Percentiles rank a stretch among this genome's conserved stretches.
These are phyloP conservation scores for Arthrobotrys conoides DNA, from an alignment of 2,329 filamentous ascomycete species.

Conservation along the genomic window DNA sequence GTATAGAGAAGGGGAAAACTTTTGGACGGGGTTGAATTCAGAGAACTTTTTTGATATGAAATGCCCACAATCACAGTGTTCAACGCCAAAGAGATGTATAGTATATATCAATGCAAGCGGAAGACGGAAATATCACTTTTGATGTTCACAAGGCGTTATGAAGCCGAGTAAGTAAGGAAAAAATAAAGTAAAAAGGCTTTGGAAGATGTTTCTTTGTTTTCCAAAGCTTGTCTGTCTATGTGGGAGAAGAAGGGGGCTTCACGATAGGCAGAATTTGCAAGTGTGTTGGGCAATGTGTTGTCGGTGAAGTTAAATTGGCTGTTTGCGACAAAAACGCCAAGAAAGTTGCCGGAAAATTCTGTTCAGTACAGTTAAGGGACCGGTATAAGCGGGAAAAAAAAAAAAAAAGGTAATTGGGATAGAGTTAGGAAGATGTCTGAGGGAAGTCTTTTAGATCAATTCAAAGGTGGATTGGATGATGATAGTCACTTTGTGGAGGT, in stretches of 20 bases:
- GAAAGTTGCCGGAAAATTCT: conserved; percentile 57
- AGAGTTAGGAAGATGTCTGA: conserved; percentile 42
- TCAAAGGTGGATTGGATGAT: too few relatives aligned
- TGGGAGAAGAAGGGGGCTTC: conserved; percentile 7
- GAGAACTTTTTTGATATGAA: conserved; percentile 47
- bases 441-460: not conserved
- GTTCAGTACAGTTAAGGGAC: conserved; percentile 35
- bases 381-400: conserved; percentile 18
- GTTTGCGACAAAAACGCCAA: conserved; percentile 56
- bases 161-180: conserved; percentile 28
- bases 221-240: conserved; percentile 11
- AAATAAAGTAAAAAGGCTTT: not conserved
- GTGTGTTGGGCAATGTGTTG: conserved; percentile 50
- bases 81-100: conserved; percentile 57
- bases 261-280: conserved; percentile 27
- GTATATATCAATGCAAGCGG: conserved; percentile 43
- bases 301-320: conserved; percentile 37
- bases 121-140: conserved; percentile 50
- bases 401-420: conserved; percentile 22
- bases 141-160: conserved; percentile 39
- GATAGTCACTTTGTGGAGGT: conserved; percentile 21
- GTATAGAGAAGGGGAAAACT: conserved; percentile 20
- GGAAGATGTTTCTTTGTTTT: not conserved
- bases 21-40: conserved; percentile 35
- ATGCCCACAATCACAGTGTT: conserved; percentile 34